Evolutionary conservation across 495 filamentous ascomycete species (phyloP).

Genomic region (Penicillium canariense): DNA sequence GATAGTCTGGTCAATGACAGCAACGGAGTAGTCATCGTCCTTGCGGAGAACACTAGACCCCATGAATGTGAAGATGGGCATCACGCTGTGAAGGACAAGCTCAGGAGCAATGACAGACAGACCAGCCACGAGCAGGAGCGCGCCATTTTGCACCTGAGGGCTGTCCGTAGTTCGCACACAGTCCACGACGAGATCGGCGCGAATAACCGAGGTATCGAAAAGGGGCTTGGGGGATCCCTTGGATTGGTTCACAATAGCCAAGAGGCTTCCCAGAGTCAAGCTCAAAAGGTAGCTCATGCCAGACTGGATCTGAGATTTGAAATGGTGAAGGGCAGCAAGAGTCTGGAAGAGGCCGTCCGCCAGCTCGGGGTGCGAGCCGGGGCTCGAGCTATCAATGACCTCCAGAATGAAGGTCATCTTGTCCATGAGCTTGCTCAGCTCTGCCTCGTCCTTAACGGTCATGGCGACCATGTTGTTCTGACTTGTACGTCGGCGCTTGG

Average conservation of each 20-base stretch:
- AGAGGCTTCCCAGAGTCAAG: constrained; percentile 69
- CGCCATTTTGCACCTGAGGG: constrained; percentile 87
- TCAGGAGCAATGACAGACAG: constrained; percentile 83
- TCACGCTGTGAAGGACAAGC: constrained; percentile 88
- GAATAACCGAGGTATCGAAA: constrained; percentile 71
- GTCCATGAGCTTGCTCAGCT: constrained; percentile 61
- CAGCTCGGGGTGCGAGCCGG: constrained; percentile 68
- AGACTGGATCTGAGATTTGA: constrained; percentile 65
- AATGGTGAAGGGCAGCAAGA: constrained; percentile 79
- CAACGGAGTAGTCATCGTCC: constrained; percentile 91
- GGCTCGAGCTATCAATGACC: constrained; percentile 73
- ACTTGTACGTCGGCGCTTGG: constrained; percentile 75
- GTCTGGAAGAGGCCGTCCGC: constrained; percentile 75
- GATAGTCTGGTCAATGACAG: constrained; percentile 83
- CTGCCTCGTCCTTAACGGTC: constrained; percentile 46
- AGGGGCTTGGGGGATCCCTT: constrained; percentile 57
- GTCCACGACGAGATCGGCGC: constrained; percentile 84
- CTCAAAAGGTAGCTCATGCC: constrained; percentile 85
- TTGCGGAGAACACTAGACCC: constrained; percentile 81
- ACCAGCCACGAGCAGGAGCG: constrained; percentile 81
- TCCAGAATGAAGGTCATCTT: constrained; percentile 86
- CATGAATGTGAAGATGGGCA: constrained; percentile 99
- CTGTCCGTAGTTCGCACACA: constrained; percentile 85
- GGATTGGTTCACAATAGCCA: constrained; percentile 73
- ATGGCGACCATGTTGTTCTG: constrained; percentile 54